Conservation (phyloP, 352 stramenopile species). For the Phytophthora hybrid region DNA sequence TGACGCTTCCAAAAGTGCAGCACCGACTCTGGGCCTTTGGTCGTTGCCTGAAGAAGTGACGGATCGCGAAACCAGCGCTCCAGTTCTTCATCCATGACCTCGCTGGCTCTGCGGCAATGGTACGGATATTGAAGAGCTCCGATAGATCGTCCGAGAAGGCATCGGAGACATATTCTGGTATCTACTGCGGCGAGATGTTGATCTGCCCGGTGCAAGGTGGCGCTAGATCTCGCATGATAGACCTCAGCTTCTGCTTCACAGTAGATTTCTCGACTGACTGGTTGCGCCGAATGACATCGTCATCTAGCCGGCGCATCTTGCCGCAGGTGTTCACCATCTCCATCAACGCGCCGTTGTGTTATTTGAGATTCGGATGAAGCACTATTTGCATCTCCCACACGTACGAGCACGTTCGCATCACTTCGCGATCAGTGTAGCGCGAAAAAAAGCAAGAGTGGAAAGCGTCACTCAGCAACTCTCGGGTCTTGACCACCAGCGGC, state of each 20-base stretch:
- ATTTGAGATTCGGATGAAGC: constrained; percentile 2
- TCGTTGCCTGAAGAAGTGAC: too few species aligned
- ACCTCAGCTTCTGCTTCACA: too few species aligned
- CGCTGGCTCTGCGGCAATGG: too few species aligned
- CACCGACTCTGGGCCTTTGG: not conserved
- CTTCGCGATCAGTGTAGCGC: constrained; percentile 18
- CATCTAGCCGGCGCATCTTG: not conserved
- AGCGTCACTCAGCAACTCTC: not conserved
- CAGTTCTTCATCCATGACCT: not conserved
- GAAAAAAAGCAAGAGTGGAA: constrained; percentile 12
- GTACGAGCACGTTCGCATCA: constrained; percentile 8
- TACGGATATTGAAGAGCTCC: too few species aligned
- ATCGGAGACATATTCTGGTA: too few species aligned
- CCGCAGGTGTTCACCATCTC: not conserved
- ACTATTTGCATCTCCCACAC: constrained; percentile 17
- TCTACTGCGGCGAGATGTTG: too few species aligned
- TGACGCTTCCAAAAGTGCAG: not conserved
- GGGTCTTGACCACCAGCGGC: not conserved
- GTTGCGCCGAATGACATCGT: too few species aligned
- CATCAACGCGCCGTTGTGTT: not conserved
- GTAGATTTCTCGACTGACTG: too few species aligned
- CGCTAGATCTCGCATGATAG: too few species aligned
- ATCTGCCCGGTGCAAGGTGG: too few species aligned
- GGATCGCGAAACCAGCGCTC: not conserved
- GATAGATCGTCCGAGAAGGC: too few species aligned